phyloP scores from a whole-genome alignment of 768 basidiomycete genomes.

The Dentipellis sp. region DNA sequence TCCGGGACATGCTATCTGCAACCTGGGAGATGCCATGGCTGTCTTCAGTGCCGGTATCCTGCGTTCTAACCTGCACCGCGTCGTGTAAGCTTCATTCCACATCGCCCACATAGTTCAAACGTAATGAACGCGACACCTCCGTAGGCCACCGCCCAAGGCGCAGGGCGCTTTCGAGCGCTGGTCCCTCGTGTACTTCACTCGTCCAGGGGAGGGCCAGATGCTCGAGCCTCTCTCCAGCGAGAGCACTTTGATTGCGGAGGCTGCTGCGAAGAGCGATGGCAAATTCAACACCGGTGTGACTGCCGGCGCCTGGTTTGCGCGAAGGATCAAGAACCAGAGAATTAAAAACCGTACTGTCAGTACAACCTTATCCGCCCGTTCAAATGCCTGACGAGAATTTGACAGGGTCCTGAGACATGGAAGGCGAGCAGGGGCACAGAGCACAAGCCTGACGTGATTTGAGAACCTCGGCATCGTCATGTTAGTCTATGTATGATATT shows the following conservation, averaged over 20 bases:
- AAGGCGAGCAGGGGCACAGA: slow-evolving; percentile 9
- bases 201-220: background rate
- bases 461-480: no score
- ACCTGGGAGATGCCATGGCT: slow-evolving; percentile 24
- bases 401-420: slow-evolving; percentile 9
- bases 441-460: background rate
- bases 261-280: background rate
- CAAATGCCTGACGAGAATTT: no score
- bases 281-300: background rate
- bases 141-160: slow-evolving; percentile 42
- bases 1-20: slow-evolving; percentile 24
- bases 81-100: slow-evolving; percentile 14
- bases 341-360: background rate
- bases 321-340: background rate
- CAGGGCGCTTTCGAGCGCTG: slow-evolving; percentile 49
- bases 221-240: background rate
- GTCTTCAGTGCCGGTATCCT: slow-evolving; percentile 24
- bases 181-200: slow-evolving; percentile 39
- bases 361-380: background rate
- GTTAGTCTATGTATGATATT: no score
- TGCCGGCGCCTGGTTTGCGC: slow-evolving; percentile 1
- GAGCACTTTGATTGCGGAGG: background rate
- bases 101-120: background rate
- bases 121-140: background rate
- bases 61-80: slow-evolving; percentile 23